phyloP scores from a whole-genome alignment of 257 asterid species.

The Marsdenia floribunda region DNA sequence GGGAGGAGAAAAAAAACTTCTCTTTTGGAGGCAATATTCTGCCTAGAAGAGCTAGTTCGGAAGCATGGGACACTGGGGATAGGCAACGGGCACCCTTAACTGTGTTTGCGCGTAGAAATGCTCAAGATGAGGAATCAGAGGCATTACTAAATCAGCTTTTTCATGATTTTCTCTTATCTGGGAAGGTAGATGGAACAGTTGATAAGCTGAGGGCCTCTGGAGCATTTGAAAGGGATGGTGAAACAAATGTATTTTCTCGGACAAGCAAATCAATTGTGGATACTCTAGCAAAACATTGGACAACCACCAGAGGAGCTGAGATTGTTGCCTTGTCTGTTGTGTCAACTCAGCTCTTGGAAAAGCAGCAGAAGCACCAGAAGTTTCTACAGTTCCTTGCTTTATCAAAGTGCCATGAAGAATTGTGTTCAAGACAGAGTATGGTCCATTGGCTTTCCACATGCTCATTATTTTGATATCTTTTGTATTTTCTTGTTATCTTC shows the following conservation, averaged over 20 bases:
- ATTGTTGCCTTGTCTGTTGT: slow-evolving; percentile 64
- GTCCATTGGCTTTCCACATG: slow-evolving; percentile 17
- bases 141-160: slow-evolving; percentile 77
- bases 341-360: slow-evolving; percentile 75
- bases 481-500: background rate
- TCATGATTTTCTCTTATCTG: slow-evolving; percentile 74
- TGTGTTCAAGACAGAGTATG: slow-evolving; percentile 80
- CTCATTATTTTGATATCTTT: slow-evolving; percentile 3
- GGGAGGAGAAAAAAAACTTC: slow-evolving; percentile 55
- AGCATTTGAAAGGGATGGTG: slow-evolving; percentile 95
- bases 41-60: slow-evolving; percentile 79
- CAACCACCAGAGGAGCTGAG: slow-evolving; percentile 91
- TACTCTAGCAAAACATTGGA: slow-evolving; percentile 97
- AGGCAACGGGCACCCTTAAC: slow-evolving; percentile 54
- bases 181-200: slow-evolving; percentile 66
- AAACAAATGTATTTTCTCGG: slow-evolving; percentile 68
- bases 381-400: slow-evolving; percentile 94
- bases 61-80: slow-evolving; percentile 78
- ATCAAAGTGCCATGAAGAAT: slow-evolving; percentile 93
- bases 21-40: slow-evolving; percentile 55
- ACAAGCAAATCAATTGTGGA: slow-evolving; percentile 89
- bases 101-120: slow-evolving; percentile 61
- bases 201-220: slow-evolving; percentile 62
- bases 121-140: slow-evolving; percentile 92
- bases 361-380: slow-evolving; percentile 79